Evolutionary conservation across 208 protist genomes (phyloP), one percentile per base, ranked within the genome.

Genomic region (Wallacemonas sp.): DNA sequence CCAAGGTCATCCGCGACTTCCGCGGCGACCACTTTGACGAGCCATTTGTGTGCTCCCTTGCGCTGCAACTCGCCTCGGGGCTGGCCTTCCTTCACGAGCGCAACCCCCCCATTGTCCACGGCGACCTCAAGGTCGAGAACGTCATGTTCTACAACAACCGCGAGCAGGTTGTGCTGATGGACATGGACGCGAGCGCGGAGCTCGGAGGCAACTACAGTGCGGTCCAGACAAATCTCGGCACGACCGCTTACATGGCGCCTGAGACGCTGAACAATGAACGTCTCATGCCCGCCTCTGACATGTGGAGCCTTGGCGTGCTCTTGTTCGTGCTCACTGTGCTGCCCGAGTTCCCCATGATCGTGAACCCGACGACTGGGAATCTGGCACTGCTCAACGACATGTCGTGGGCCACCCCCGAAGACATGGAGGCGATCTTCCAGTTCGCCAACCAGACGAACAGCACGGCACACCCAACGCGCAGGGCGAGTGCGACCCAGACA

Each of bases 71-170:
- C 13, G 67, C 73, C 32, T 41, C 64, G 17, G 83, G 78, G 24
- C 46, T 94, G 17, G 44, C 59, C 19, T 90, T 88, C 42, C 54
- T 94, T 44, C 88, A 94, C 69, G 76, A 86, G 58, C 83, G 75
- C 52, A 89, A 87, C 59, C 86, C 86, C 6, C 82, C 86, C 37
- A 82, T 94, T 42, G 81, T 90, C 1, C 88, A 94, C 70, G 83
- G 88, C 48, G 88, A 94, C 63, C 67, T 94, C 42, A 94, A 94
- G 55, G 42, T 75, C 30, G 85, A 91, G 62, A 94, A 94, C 54
- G 60, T 87, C 19, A 81, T 94, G 69, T 72, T 89, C 39, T 83
- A 73, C 62, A 79, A 91, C 39, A 29, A 76, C 21, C 63, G 59
- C 22, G 50, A 74, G 55, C 76, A 82, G 37, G 75, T 89, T 22